Evolutionary conservation across 257 asterid species (phyloP), one percentile per base, ranked within the genome.

Genomic region (Gentiana dahurica): DNA sequence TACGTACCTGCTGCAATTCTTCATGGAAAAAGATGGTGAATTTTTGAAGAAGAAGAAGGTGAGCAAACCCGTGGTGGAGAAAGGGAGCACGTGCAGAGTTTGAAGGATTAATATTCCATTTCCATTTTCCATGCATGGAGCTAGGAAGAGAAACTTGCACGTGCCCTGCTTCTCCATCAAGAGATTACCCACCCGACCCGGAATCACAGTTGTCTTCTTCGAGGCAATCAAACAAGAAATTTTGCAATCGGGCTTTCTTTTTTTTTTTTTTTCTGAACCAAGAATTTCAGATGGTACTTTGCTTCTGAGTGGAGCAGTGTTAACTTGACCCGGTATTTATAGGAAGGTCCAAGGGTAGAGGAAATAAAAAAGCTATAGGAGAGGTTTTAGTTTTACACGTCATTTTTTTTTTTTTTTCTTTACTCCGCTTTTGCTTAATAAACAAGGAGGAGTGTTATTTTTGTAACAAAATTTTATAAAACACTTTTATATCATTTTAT

Each of bases 121-220:
- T 24, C 24, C 24, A 24, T 24, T 10, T 41, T 41, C 46, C 69
- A 47, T 44, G 53, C 53, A 49, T 58, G 65, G 32, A n/a, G 15
- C 41, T 46, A 36, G 1, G 32, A 3, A n/a, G 10, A 15, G 54
- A 53, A 53, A 45, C 54, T 71, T 77, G 95, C 95, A 86, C 95
- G 94, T 79, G 95, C 84, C 75, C 94, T 75, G 72, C 94, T 79
- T 76, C 88, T 79, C 95, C 95, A 86, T 63, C 95, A 47, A 24
- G 90, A 39, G 78, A 24, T 59, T 79, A n/a, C 91, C 62, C 78
- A 15, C 77, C 67, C 76, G 46, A 9, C 45, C 3, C 34, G 12
- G 24, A 8, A 12, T 9, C 13, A 51, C 6, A 12, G 49, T 3
- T 45, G 35, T 3, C 32, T 41, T 33, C 46, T 24, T 24, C 24